A percentile compares a stretch with the other conserved stretches of the same genome.
These are phyloP conservation scores for Plantago ovata DNA, from an alignment of 257 asterid species.

Conservation along the genomic window DNA sequence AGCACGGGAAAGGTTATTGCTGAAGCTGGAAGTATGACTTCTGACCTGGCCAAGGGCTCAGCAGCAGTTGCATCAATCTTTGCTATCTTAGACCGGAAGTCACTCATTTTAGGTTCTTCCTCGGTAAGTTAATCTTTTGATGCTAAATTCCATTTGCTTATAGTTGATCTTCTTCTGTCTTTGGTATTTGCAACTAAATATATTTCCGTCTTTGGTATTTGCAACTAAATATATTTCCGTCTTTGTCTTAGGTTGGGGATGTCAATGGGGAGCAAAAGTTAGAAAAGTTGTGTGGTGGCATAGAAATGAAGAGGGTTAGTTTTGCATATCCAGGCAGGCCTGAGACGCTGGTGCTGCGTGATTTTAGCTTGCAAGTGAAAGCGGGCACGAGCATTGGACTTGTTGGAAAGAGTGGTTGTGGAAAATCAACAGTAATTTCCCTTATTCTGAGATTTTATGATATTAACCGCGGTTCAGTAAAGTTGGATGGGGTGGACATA, in stretches of 20 bases:
- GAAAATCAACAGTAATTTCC: constrained; percentile 78
- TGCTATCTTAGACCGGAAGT: constrained; percentile 60
- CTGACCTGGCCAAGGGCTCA: constrained; percentile 84
- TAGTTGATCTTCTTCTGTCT: not conserved
- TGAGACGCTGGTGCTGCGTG: constrained; percentile 36
- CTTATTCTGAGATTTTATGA: constrained; percentile 75
- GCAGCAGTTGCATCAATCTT: constrained; percentile 71
- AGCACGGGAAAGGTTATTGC: constrained; percentile 86
- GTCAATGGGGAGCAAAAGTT: constrained; percentile 29
- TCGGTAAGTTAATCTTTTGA: constrained; percentile 30
- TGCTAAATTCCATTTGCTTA: not conserved
- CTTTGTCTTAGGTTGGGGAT: constrained; percentile 33
- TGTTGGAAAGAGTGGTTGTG: constrained; percentile 81
- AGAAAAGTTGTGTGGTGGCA: constrained; percentile 43
- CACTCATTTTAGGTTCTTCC: constrained; percentile 42
- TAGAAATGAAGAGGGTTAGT: constrained; percentile 64
- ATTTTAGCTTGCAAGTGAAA: constrained; percentile 58
- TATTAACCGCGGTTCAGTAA: constrained; percentile 47
- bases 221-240: not conserved
- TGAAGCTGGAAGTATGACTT: constrained; percentile 95
- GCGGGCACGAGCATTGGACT: constrained; percentile 76
- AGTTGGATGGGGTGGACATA: constrained; percentile 58
- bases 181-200: not conserved
- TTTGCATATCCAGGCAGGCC: constrained; percentile 71
- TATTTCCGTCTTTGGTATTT: not conserved